Evolutionary conservation across 192 early-diverging fungal species (phyloP).

Genomic region (Coemansia sp.): DNA sequence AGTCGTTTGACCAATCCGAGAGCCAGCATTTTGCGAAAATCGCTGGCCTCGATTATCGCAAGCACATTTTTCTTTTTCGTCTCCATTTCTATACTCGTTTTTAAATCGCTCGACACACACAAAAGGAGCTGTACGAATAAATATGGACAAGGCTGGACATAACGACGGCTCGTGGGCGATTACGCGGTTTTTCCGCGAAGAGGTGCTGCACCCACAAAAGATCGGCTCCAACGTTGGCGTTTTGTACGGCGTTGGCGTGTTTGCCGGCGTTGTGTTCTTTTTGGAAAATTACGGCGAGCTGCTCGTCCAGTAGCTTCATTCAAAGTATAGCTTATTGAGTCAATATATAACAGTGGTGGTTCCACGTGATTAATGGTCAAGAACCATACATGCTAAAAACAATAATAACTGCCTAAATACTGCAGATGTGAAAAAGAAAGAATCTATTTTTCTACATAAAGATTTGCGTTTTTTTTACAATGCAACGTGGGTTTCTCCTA

Average conservation of each 20-base stretch:
- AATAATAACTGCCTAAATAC: background rate
- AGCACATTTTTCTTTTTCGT: background rate
- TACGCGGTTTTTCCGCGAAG: constrained; percentile 48
- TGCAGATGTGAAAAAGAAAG: too few species aligned
- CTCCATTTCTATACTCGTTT: background rate
- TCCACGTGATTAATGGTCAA: background rate
- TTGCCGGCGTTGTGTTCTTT: constrained; percentile 53
- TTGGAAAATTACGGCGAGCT: constrained; percentile 48
- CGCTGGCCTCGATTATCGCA: background rate
- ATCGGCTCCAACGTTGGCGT: constrained; percentile 42
- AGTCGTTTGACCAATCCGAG: background rate
- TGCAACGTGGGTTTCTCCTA: too few species aligned
- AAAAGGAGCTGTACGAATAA: background rate
- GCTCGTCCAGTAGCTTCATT: constrained; percentile 31
- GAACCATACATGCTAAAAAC: background rate
- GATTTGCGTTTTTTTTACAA: too few species aligned
- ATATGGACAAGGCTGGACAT: constrained; percentile 18
- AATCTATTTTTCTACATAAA: too few species aligned
- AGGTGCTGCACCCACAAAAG: constrained; percentile 43
- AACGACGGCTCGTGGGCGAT: constrained; percentile 50
- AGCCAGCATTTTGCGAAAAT: background rate
- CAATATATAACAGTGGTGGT: background rate
- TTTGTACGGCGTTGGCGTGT: constrained; percentile 50
- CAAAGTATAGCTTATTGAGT: background rate
- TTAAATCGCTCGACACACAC: background rate